A percentile compares a stretch with the other conserved stretches of the same genome.
phyloP scores from a whole-genome alignment of 2,329 filamentous ascomycete genomes.

The Diatrype stigma region DNA sequence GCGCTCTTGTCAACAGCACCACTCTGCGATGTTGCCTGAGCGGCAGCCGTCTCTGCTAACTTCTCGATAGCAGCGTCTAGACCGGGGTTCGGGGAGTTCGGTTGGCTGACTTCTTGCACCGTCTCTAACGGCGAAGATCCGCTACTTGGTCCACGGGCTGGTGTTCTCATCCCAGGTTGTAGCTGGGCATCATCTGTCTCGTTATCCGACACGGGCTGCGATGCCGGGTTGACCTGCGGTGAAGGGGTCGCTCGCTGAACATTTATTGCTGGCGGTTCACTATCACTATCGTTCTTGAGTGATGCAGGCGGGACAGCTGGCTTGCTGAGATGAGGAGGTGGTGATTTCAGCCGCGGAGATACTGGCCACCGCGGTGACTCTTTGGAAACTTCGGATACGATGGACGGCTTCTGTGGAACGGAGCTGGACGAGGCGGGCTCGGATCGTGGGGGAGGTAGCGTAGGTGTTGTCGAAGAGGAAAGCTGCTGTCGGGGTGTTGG shows the following conservation, averaged over 20 bases:
- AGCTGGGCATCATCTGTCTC: slow-evolving; percentile 48
- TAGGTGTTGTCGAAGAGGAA: slow-evolving; percentile 63
- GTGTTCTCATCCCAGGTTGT: slow-evolving; percentile 55
- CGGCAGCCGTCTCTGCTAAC: slow-evolving; percentile 44
- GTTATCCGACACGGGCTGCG: slow-evolving; percentile 40
- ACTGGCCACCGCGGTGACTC: slow-evolving; percentile 69
- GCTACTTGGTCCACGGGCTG: slow-evolving; percentile 55
- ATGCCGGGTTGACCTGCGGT: slow-evolving; percentile 36
- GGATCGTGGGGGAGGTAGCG: slow-evolving; percentile 51
- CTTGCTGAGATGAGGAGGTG: slow-evolving; percentile 56
- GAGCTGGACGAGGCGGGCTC: slow-evolving; percentile 60
- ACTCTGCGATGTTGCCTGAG: slow-evolving; percentile 35
- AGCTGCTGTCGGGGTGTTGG: slow-evolving; percentile 60
- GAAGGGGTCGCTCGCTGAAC: slow-evolving; percentile 48
- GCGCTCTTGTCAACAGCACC: slow-evolving; percentile 34
- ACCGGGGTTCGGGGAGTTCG: slow-evolving; percentile 58
- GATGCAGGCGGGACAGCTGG: slow-evolving; percentile 25
- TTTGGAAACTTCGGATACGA: slow-evolving; percentile 42
- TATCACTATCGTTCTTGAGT: slow-evolving; percentile 47
- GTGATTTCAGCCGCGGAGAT: slow-evolving; percentile 73
- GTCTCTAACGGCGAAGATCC: slow-evolving; percentile 71
- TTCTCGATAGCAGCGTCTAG: slow-evolving; percentile 46
- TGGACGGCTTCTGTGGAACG: slow-evolving; percentile 58
- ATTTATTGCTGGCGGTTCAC: slow-evolving; percentile 48
- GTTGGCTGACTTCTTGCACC: slow-evolving; percentile 82